These are phyloP conservation scores for Leccinellum albellum DNA, from an alignment of 768 basidiomycete genomes.

Conservation along the genomic window DNA sequence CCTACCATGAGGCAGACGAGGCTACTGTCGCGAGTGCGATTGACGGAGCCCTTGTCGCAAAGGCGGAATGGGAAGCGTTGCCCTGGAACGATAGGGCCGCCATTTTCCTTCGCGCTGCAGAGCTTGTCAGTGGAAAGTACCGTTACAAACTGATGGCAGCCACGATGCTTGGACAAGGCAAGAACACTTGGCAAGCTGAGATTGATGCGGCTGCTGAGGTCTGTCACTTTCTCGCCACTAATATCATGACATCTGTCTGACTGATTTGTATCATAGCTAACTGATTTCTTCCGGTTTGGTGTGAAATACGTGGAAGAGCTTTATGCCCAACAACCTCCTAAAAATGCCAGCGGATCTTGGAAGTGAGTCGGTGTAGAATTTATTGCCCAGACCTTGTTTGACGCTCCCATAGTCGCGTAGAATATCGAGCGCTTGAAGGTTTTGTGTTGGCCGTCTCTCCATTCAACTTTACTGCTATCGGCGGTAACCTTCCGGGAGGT, in stretches of 20 bases:
- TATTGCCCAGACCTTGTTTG: neutral
- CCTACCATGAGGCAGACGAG: constrained; percentile 85
- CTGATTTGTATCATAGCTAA: constrained; percentile 44
- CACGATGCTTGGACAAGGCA: constrained; percentile 97
- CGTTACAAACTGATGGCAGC: constrained; percentile 93
- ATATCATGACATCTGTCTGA: neutral
- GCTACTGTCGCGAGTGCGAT: constrained; percentile 76
- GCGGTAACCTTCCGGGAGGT: constrained; percentile 86
- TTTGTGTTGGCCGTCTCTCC: constrained; percentile 97
- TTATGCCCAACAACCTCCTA: constrained; percentile 84
- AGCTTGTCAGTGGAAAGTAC: constrained; percentile 93
- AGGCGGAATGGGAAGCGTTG: constrained; percentile 86
- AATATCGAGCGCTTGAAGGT: constrained; percentile 97
- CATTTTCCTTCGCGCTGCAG: constrained; percentile 97
- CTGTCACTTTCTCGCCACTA: constrained; percentile 16
- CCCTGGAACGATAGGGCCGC: constrained; percentile 97
- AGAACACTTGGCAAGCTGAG: constrained; percentile 99
- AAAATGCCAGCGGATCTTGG: constrained; percentile 86
- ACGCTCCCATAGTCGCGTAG: constrained; percentile 64
- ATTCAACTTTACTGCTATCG: constrained; percentile 98
- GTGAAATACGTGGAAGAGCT: constrained; percentile 97
- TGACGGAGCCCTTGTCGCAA: constrained; percentile 81
- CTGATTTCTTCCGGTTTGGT: constrained; percentile 94
- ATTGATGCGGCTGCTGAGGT: constrained; percentile 99
- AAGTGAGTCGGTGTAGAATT: constrained; percentile 59